These are phyloP conservation scores for Chalciporus pseudorubinellus DNA, from an alignment of 768 basidiomycete species.

Conservation along the genomic window DNA sequence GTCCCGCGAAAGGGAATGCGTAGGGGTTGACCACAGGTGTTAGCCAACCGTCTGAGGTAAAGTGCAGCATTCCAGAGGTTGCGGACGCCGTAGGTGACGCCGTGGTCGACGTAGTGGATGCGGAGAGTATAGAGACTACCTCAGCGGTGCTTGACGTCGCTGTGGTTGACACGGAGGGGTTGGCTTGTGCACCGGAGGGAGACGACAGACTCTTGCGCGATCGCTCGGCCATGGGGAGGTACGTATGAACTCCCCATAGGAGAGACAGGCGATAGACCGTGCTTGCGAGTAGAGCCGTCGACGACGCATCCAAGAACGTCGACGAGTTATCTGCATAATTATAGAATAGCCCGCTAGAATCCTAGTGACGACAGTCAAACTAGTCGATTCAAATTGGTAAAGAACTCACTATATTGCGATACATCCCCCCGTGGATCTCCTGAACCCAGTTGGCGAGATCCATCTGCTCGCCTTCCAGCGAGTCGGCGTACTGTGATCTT, in stretches of 20 bases:
- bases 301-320: conserved; percentile 71
- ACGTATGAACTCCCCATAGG: conserved; percentile 44
- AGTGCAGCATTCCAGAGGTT: conserved; percentile 38
- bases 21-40: conserved; percentile 76
- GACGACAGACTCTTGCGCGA: conserved; percentile 42
- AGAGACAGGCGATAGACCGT: conserved; percentile 74
- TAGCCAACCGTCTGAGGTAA: conserved; percentile 63
- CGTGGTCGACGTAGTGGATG: conserved; percentile 8
- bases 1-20: conserved; percentile 44
- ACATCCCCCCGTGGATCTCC: conserved; percentile 77
- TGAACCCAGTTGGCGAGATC: conserved; percentile 63
- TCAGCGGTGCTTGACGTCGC: background rate
- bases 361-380: background rate
- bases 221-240: conserved; percentile 58
- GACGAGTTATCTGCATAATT: conserved; percentile 66
- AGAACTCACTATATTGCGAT: conserved; percentile 50
- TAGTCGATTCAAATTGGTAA: background rate
- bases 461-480: conserved; percentile 48
- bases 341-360: conserved; percentile 40
- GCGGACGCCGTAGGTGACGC: conserved; percentile 5
- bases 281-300: conserved; percentile 71
- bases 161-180: conserved; percentile 4
- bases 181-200: conserved; percentile 15
- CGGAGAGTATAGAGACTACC: background rate
- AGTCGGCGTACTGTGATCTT: conserved; percentile 51